A percentile compares a stretch with the other conserved stretches of the same genome.
Evolutionary conservation across 768 basidiomycete genomes (phyloP).

Genomic region (Psilocybe subaeruginosa): DNA sequence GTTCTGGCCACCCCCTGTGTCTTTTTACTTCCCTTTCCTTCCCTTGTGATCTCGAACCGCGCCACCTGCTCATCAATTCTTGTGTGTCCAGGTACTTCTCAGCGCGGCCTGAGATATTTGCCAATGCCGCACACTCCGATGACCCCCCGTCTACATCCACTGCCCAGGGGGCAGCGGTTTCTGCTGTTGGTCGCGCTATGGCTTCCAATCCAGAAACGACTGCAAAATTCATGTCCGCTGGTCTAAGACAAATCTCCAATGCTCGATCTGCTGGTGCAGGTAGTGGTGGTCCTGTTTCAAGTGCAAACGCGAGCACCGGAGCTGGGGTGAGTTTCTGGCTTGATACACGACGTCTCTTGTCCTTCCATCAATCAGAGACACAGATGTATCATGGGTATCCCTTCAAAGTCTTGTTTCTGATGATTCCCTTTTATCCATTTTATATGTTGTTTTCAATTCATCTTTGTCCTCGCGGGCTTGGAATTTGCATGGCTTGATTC

Average conservation of each 20-base stretch:
- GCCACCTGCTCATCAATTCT: constrained; percentile 13
- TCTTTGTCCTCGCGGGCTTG: constrained; percentile 4
- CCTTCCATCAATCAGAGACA: constrained; percentile 13
- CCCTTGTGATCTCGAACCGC: constrained; percentile 18
- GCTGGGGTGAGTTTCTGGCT: constrained; percentile 17
- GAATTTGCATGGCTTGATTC: constrained; percentile 6
- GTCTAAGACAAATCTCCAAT: constrained; percentile 38
- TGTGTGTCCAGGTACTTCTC: constrained; percentile 63
- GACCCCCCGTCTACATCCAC: constrained; percentile 27
- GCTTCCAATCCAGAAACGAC: constrained; percentile 44
- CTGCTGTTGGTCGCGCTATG: constrained; percentile 49
- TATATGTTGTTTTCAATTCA: neutral
- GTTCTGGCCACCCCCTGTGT: constrained; percentile 14
- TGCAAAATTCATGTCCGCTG: constrained; percentile 42
- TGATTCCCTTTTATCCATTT: constrained; percentile 8
- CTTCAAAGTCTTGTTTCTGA: constrained; percentile 14
- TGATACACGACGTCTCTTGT: constrained; percentile 11
- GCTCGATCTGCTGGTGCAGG: constrained; percentile 14
- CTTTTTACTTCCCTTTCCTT: constrained; percentile 2
- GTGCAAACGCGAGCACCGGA: constrained; percentile 7
- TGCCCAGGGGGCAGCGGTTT: constrained; percentile 33
- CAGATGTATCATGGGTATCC: constrained; percentile 15
- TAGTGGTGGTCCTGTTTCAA: constrained; percentile 16
- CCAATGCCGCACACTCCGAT: constrained; percentile 27
- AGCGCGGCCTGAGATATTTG: constrained; percentile 68